Evolutionary conservation across 176 grass and related monocot genomes (phyloP).

Genomic region (Panicum miliaceum): DNA sequence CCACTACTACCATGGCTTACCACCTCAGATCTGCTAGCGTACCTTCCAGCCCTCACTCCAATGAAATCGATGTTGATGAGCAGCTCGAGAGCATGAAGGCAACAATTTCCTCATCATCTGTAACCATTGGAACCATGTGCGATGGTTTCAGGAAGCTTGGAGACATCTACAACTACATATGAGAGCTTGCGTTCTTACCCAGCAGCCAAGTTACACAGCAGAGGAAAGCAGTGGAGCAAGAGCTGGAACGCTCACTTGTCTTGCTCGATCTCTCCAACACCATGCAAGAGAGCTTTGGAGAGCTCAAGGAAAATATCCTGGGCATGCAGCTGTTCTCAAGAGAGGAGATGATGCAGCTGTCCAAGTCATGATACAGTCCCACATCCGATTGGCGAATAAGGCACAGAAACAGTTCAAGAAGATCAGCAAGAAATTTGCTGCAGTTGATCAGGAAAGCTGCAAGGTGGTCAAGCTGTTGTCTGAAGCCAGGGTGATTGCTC

Average conservation of each 20-base stretch:
- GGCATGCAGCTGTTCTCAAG: background rate
- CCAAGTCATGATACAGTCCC: background rate
- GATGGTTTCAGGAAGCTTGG: constrained; percentile 31
- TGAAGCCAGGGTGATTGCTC: constrained; percentile 38
- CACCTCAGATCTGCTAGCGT: constrained; percentile 45
- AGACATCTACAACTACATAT: background rate
- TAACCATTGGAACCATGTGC: background rate
- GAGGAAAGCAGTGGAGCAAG: background rate
- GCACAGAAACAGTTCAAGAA: constrained; percentile 18
- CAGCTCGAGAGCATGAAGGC: constrained; percentile 31
- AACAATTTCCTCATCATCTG: constrained; percentile 1
- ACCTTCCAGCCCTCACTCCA: constrained; percentile 33
- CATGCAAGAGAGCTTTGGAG: background rate
- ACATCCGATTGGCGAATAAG: background rate
- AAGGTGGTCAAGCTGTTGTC: constrained; percentile 32
- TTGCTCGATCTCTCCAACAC: background rate
- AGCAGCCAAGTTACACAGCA: background rate
- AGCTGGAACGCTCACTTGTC: background rate
- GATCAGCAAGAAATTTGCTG: constrained; percentile 21
- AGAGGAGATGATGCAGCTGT: background rate
- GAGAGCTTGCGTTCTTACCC: background rate
- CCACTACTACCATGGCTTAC: constrained; percentile 46
- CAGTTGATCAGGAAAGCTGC: constrained; percentile 15
- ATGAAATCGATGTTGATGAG: background rate
- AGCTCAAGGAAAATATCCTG: background rate